Base-by-base conservation (phyloP, 805 yeast genomes). In the Wickerhamomyces hampshirensis region DNA sequence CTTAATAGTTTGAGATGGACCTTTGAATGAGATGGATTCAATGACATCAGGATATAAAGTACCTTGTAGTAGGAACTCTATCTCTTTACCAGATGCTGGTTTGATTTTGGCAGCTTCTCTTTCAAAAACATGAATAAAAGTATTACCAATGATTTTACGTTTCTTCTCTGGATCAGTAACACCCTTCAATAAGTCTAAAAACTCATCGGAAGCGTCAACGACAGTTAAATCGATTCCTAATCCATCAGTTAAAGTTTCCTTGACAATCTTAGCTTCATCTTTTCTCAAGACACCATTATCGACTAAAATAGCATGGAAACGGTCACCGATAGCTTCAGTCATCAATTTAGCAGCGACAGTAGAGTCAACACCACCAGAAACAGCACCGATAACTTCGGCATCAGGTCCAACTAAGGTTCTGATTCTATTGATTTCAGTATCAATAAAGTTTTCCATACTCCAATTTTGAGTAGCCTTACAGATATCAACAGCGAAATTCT, bases 331-430 rank as follows among this genome's bases (percentile, higher is more conserved):
- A 48, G 98, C 98, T 69, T 85, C 96, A 48, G 87, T 82, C 95
- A 93, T 84, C 60, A 93, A 75, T 73, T 91, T 93, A 48, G 98
- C 97, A 49, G 97, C 98, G 43, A 93, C 98, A 33, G 98, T 93
- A 35, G 98, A 93, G 68, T 93, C 98, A 46, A 93, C 98, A 71
- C 98, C 98, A 57, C 98, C 98, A 35, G 96, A 87, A 48, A 93
- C 98, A 38, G 98, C 98, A 68, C 98, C 98, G 58, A 93, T 93
- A 47, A 93, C 98, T 68, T 93, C 98, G 39, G 96, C 98, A 39
- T 88, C 81, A 50, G 96, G 97, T 35, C 98, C 98, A 50, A 93
- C 97, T 48, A 91, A 71, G 36, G 76, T 73, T 65, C 88, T 77
- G 53, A 93, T 93, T 66, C 98, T 81, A 50, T 84, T 79, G 56